These are phyloP conservation scores for Linnemannia hyalina DNA, from an alignment of 192 early-diverging fungal species.

Conservation along the genomic window DNA sequence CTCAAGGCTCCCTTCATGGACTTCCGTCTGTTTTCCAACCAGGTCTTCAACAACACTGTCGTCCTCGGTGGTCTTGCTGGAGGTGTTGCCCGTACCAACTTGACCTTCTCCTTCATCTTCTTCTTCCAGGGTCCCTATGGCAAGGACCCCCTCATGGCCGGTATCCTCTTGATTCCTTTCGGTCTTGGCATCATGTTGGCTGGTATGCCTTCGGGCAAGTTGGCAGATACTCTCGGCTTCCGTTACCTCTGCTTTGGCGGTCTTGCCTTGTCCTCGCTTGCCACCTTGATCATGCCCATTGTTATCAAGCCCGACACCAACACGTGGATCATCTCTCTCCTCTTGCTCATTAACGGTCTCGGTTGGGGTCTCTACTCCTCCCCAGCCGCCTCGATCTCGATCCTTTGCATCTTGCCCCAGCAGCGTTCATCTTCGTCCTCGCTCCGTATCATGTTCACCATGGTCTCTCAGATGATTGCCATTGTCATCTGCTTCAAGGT, in stretches of 20 bases:
- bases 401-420: conserved; percentile 51
- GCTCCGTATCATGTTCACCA: conserved; percentile 55
- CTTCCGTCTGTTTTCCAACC: conserved; percentile 44
- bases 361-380: conserved; percentile 57
- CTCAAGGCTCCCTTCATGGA: conserved; percentile 42
- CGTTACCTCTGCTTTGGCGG: conserved; percentile 45
- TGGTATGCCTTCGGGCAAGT: conserved; percentile 43
- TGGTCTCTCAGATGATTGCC: conserved; percentile 55
- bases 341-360: conserved; percentile 45
- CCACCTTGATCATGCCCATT: conserved; percentile 49
- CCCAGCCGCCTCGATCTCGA: conserved; percentile 46
- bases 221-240: conserved; percentile 48
- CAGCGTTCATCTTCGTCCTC: conserved; percentile 51
- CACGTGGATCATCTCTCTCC: conserved; percentile 44
- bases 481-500: conserved; percentile 56
- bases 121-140: conserved; percentile 52
- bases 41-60: conserved; percentile 51
- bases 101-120: conserved; percentile 53
- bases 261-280: conserved; percentile 31
- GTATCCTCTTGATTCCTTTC: conserved; percentile 48
- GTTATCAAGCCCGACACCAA: conserved; percentile 52
- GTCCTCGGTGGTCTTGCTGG: conserved; percentile 51
- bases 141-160: conserved; percentile 54
- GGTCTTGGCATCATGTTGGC: conserved; percentile 54
- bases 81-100: conserved; percentile 54